These are phyloP conservation scores for Ambrosiella cleistominuta DNA, from an alignment of 2,329 filamentous ascomycete species.

Conservation along the genomic window DNA sequence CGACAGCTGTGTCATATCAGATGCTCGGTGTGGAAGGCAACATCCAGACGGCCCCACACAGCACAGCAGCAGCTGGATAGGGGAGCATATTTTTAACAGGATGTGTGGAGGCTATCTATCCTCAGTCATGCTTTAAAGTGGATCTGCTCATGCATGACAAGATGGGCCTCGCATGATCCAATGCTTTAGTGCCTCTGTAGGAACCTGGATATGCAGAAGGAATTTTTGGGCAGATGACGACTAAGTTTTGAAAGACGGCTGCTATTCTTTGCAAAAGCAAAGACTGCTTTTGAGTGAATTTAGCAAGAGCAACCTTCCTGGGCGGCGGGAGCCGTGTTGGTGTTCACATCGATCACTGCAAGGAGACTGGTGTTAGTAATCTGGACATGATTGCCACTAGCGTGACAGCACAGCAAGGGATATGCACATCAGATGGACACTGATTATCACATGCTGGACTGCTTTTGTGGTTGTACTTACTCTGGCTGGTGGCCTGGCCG, in stretches of 20 bases:
- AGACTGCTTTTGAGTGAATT: background rate
- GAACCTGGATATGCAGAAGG: background rate
- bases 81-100: background rate
- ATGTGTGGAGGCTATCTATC: background rate
- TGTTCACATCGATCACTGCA: slow-evolving; percentile 84
- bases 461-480: slow-evolving; percentile 32
- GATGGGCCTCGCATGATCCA: background rate
- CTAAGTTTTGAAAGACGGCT: background rate
- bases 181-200: background rate
- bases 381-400: too few species aligned
- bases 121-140: background rate
- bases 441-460: background rate
- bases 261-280: slow-evolving; percentile 3
- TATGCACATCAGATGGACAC: background rate
- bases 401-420: background rate
- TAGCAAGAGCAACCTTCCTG: slow-evolving; percentile 61
- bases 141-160: background rate
- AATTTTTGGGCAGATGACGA: background rate
- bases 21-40: background rate
- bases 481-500: slow-evolving; percentile 56
- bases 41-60: background rate
- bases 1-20: background rate
- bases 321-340: slow-evolving; percentile 48
- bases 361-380: slow-evolving; percentile 15
- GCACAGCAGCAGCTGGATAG: background rate